phyloP scores from a whole-genome alignment of 805 yeast genomes.

The Brettanomyces sp. region DNA sequence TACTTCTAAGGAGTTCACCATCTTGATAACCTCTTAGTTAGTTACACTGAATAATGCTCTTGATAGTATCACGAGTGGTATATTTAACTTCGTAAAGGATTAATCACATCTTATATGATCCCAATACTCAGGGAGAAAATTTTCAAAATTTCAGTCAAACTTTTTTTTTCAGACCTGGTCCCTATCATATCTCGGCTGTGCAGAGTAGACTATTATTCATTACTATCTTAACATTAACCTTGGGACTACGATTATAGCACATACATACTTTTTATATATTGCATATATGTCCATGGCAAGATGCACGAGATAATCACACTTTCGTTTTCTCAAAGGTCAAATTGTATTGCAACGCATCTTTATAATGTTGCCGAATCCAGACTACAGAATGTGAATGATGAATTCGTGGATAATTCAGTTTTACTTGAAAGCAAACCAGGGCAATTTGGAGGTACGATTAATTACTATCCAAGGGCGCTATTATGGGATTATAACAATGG shows the following conservation, averaged over 20 bases:
- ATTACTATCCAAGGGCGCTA: conserved; percentile 74
- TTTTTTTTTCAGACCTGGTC: no score
- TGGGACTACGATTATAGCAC: no score
- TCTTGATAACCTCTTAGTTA: neutral
- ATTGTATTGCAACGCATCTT: conserved; percentile 71
- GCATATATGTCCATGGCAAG: neutral
- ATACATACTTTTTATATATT: neutral
- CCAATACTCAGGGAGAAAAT: no score
- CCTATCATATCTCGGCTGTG: no score
- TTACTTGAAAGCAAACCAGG: conserved; percentile 4
- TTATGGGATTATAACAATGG: conserved; percentile 80
- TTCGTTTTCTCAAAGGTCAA: conserved; percentile 63
- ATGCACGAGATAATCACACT: conserved; percentile 74
- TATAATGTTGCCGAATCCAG: conserved; percentile 71
- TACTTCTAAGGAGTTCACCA: conserved; percentile 13
- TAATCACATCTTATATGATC: no score
- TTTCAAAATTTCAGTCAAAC: no score
- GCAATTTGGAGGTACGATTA: conserved; percentile 32
- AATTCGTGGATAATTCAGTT: neutral
- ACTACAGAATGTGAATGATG: conserved; percentile 27
- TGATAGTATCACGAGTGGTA: no score
- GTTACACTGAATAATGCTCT: no score
- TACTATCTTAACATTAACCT: no score
- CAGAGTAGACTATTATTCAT: no score
- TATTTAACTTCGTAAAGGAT: neutral